A percentile compares a stretch with the other conserved stretches of the same genome.
phyloP scores from a whole-genome alignment of 2,329 filamentous ascomycete species.

The Endoconidiophora polonica region DNA sequence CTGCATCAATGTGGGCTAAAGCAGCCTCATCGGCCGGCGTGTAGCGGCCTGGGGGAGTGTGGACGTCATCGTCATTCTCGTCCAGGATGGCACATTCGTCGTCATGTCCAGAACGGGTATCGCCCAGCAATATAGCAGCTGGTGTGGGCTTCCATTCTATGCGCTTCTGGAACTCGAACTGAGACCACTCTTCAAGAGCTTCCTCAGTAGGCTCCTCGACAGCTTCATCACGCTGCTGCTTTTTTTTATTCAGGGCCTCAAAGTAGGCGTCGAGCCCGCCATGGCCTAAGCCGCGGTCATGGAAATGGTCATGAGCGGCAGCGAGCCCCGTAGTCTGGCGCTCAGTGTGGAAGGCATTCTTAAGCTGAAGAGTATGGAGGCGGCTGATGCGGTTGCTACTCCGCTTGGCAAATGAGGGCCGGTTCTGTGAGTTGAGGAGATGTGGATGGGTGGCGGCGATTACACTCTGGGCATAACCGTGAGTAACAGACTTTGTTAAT shows the following conservation, averaged over 20 bases:
- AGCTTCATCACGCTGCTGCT: slow-evolving; percentile 54
- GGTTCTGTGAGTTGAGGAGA: slow-evolving; percentile 59
- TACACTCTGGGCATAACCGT: slow-evolving; percentile 95
- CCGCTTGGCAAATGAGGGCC: slow-evolving; percentile 44
- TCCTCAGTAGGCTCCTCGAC: slow-evolving; percentile 24
- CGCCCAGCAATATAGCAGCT: slow-evolving; percentile 35
- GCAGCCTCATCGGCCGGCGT: slow-evolving; percentile 34
- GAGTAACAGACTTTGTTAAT: slow-evolving; percentile 83
- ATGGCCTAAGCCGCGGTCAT: slow-evolving; percentile 28
- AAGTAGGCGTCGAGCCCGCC: slow-evolving; percentile 77
- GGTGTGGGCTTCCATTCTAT: slow-evolving; percentile 71
- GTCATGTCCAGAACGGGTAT: slow-evolving; percentile 18
- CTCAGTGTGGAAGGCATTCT: slow-evolving; percentile 57
- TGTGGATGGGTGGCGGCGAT: slow-evolving; percentile 77
- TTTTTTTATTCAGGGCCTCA: slow-evolving; percentile 48
- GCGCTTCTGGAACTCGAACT: slow-evolving; percentile 74
- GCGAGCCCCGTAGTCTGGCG: slow-evolving; percentile 31
- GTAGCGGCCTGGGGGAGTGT: slow-evolving; percentile 17
- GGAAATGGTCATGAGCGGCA: slow-evolving; percentile 35
- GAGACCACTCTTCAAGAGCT: slow-evolving; percentile 69
- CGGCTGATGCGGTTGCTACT: slow-evolving; percentile 37
- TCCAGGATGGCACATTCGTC: slow-evolving; percentile 12
- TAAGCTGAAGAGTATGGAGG: slow-evolving; percentile 43
- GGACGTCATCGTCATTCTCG: slow-evolving; percentile 16
- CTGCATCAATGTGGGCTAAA: slow-evolving; percentile 70